Percentiles rank a stretch among this genome's conserved stretches.
These are phyloP conservation scores for Botrytis cinerea DNA, from an alignment of 2,329 filamentous ascomycete species.

Conservation along the genomic window DNA sequence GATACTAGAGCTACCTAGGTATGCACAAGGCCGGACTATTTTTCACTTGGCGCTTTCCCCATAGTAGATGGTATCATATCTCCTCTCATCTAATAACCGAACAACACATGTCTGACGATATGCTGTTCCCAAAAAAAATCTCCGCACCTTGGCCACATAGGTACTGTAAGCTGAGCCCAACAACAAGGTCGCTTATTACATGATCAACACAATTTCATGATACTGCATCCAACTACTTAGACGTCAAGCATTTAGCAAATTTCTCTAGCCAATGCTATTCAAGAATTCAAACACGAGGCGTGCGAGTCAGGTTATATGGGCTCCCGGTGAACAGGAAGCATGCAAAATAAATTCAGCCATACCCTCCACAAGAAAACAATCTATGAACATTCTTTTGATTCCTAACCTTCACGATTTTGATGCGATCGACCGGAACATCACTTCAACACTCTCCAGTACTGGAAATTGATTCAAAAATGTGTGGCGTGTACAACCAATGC, in stretches of 20 bases:
- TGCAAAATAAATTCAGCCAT: background rate
- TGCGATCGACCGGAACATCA: background rate
- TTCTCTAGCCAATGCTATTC: background rate
- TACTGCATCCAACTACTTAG: background rate
- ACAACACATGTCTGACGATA: background rate
- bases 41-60: background rate
- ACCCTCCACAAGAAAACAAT: background rate
- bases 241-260: background rate
- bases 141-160: background rate
- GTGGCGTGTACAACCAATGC: constrained; percentile 1
- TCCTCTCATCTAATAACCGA: background rate
- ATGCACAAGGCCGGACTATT: background rate
- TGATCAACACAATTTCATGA: background rate
- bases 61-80: background rate
- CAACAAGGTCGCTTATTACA: background rate
- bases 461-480: background rate
- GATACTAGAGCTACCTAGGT: background rate
- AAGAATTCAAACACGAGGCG: background rate
- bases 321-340: background rate
- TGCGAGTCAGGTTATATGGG: background rate
- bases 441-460: background rate
- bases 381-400: background rate
- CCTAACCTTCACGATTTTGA: background rate
- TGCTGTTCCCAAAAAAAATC: background rate
- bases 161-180: background rate